These are phyloP conservation scores for Leccinum barrowsii DNA, from an alignment of 768 basidiomycete genomes.

Conservation along the genomic window DNA sequence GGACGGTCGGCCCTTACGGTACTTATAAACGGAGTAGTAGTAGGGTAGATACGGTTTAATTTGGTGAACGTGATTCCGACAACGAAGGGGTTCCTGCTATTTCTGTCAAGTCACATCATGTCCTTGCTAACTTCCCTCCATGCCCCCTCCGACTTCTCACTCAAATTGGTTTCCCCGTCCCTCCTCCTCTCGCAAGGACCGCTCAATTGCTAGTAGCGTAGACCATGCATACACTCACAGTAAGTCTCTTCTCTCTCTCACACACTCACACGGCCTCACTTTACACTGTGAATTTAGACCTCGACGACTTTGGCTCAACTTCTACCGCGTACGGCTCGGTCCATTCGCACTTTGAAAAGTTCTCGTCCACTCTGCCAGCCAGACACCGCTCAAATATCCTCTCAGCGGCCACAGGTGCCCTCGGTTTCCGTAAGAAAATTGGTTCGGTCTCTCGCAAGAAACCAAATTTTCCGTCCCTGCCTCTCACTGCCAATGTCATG, in stretches of 20 bases:
- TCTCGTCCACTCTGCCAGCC: constrained; percentile 20
- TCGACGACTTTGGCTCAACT: constrained; percentile 15
- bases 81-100: constrained; percentile 15
- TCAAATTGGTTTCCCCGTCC: constrained; percentile 19
- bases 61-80: neutral
- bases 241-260: neutral
- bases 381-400: constrained; percentile 44
- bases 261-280: neutral
- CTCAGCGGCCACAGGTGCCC: constrained; percentile 50
- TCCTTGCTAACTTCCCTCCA: constrained; percentile 10
- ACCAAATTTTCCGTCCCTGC: constrained; percentile 22
- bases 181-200: neutral
- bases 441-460: constrained; percentile 40
- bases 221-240: neutral
- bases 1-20: constrained; percentile 42
- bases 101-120: constrained; percentile 2
- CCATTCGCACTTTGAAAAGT: constrained; percentile 3
- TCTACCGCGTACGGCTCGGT: constrained; percentile 12
- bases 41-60: constrained; percentile 11
- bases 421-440: constrained; percentile 43
- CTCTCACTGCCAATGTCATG: constrained; percentile 41
- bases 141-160: neutral
- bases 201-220: too few species aligned
- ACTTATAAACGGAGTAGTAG: constrained; percentile 36
- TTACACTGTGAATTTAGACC: constrained; percentile 10